Evolutionary conservation across 2,329 filamentous ascomycete genomes (phyloP), one percentile per base, ranked within the genome.

Genomic region (Fusarium sp.): DNA sequence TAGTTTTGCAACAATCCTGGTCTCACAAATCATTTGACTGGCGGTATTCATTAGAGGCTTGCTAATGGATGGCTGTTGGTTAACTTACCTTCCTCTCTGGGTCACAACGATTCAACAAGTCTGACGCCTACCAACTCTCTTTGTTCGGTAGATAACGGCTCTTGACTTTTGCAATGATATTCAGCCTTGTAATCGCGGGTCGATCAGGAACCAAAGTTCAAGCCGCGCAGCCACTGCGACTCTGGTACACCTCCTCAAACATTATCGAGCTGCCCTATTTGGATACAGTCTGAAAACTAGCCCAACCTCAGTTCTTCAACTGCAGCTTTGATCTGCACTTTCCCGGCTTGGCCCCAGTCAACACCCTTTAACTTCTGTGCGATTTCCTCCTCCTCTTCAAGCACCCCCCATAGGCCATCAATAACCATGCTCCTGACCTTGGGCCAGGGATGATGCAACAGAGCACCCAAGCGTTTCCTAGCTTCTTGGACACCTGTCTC

Each of bases 371-470:
- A 77, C 60, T 75, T 79, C 63, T 80, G 76, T 24, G 75, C 80
- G 14, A 72, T 71, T 57, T 78, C 75, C 20, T 74, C 80, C 31
- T 74, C 65, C 15, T 79, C 80, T 13, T 79, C 79, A 36, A 83
- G 73, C 63, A 88, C 74, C 24, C 80, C 83, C 88, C 88, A 92
- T 39, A 92, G 79, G 81, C 90, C 89, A 75, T 92, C 90, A 9
- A 90, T 86, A 22, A 90, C 90, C 51, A 85, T 80, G 69, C 82
- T 88, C 69, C 91, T 84, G 75, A 97, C 90, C 77, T 89, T 89
- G 11, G 95, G 94, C 86, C 94, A 98, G 2, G 94, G 94, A 84
- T 98, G 96, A 65, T 90, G 82, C 72, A 98, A 84, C 85, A 98
- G 89, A 28, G 88, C 90, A 0, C 89, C 88, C 45, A 98, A 84